Base-by-base conservation (phyloP, 2,329 filamentous ascomycete genomes). In the Fusarium staphyleae region DNA sequence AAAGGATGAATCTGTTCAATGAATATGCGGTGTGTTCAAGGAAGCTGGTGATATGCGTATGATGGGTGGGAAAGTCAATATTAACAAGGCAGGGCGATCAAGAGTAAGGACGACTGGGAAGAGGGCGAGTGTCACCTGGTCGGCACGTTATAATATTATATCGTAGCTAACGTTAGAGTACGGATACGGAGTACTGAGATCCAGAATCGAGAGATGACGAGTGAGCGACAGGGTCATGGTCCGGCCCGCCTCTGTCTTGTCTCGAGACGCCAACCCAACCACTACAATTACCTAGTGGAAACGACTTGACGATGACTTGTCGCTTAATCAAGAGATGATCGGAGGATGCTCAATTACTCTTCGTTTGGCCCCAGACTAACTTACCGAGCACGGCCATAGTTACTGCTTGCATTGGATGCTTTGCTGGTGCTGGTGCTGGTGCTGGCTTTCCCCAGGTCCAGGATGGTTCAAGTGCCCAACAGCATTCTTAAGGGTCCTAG, bases 401-500 rank as follows among this genome's bases (percentile, higher is more conserved):
- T n/a, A n/a, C n/a, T n/a, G n/a, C n/a, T n/a, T n/a, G n/a, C n/a
- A n/a, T n/a, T n/a, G n/a, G n/a, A n/a, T n/a, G n/a, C n/a, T n/a
- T n/a, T n/a, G n/a, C n/a, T n/a, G n/a, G n/a, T n/a, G n/a, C n/a
- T n/a, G n/a, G n/a, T n/a, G n/a, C n/a, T n/a, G n/a, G n/a, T n/a
- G n/a, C n/a, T n/a, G n/a, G n/a, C n/a, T n/a, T n/a, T 46, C 46
- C 45, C 58, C 48, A 52, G 52, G 40, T 45, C 44, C 37, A 56
- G 43, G 49, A 41, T 51, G 54, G 35, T 43, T 53, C 37, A n/a
- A n/a, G n/a, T n/a, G n/a, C n/a, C n/a, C n/a, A n/a, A 51, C 19
- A 29, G 43, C 34, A 51, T 52, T 50, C 45, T 58, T 41, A 52
- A 64, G 60, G 63, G 52, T 60, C 49, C 54, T 54, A 11, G 52